Conservation (phyloP, 768 basidiomycete species). For the Gloeophyllum trabeum region DNA sequence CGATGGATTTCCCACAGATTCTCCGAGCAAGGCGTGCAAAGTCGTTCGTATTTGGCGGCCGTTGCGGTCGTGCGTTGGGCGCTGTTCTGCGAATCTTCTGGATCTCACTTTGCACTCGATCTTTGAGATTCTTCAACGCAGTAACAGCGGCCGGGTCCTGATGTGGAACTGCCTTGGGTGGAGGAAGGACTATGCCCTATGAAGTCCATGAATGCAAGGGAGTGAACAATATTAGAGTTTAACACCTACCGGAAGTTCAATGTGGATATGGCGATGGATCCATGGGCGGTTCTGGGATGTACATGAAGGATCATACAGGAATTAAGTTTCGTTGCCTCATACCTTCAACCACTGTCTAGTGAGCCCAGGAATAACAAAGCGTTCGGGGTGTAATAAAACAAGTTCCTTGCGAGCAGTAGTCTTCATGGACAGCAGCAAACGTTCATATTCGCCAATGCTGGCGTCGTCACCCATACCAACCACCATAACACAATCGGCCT, state of each 20-base stretch:
- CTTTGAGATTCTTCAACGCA: conserved; percentile 86
- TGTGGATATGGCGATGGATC: conserved; percentile 93
- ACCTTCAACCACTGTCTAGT: conserved; percentile 96
- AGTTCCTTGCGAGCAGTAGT: conserved; percentile 98
- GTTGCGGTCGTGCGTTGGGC: conserved; percentile 54
- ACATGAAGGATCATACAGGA: conserved; percentile 1
- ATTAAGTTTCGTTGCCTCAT: too few species aligned
- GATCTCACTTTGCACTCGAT: conserved; percentile 82
- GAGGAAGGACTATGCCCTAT: conserved; percentile 61
- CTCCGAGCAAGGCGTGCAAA: conserved; percentile 86
- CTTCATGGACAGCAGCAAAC: conserved; percentile 87
- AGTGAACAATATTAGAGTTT: not conserved
- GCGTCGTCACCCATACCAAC: conserved; percentile 93
- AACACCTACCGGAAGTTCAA: conserved; percentile 67
- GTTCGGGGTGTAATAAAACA: conserved; percentile 85
- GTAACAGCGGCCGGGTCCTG: conserved; percentile 84
- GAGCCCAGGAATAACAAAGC: conserved; percentile 79
- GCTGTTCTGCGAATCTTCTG: conserved; percentile 72
- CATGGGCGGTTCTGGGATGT: conserved; percentile 90
- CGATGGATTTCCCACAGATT: conserved; percentile 88
- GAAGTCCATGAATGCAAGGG: not conserved
- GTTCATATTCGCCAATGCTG: conserved; percentile 86
- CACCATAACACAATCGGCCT: conserved; percentile 91
- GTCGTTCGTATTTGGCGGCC: conserved; percentile 78
- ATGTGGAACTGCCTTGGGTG: conserved; percentile 44